Base-by-base conservation (phyloP, 441 rosid genomes). In the Populus tomentosa region DNA sequence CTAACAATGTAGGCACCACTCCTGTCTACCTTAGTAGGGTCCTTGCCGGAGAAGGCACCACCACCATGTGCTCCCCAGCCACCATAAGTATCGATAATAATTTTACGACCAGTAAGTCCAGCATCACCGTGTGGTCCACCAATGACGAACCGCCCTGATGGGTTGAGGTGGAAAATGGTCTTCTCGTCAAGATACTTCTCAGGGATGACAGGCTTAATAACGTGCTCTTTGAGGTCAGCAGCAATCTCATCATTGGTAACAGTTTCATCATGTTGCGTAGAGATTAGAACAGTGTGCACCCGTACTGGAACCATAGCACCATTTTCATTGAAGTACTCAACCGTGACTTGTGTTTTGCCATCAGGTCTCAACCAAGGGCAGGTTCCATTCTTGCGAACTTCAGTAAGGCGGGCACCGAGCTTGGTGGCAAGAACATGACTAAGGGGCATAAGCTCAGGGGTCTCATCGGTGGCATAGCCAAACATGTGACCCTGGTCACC, bases 401-500 rank as follows among this genome's bases (percentile, higher is more conserved):
- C 89, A 46, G 91, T 88, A 70, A 88, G 91, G 32, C 84, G 82
- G 8, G 89, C 86, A 62, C 91, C 90, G 20, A 87, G 91, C 85
- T 88, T 88, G 81, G 91, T 88, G 26, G 91, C 91, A 2, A 88
- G 89, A 74, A 88, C 90, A 64, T 88, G 91, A 82, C 88, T 88
- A 38, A 88, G 81, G 30, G 91, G 91, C 90, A 88, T 88, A 0
- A 73, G 66, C 77, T 88, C 91, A 6, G 89, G 86, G 73, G 91
- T 87, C 73, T 88, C 91, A 38, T 88, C 90, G 0, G 89, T 84
- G 46, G 91, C 91, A 80, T 88, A 88, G 26, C 91, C 91, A 72
- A 88, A 88, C 89, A 88, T 88, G 74, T 86, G 91, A 61, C 91
- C 91, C 78, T 88, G 89, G 42, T 88, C 91, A 85, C 90, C 91